Conservation (phyloP, 352 stramenopile genomes). For the Pythium phragmitis region DNA sequence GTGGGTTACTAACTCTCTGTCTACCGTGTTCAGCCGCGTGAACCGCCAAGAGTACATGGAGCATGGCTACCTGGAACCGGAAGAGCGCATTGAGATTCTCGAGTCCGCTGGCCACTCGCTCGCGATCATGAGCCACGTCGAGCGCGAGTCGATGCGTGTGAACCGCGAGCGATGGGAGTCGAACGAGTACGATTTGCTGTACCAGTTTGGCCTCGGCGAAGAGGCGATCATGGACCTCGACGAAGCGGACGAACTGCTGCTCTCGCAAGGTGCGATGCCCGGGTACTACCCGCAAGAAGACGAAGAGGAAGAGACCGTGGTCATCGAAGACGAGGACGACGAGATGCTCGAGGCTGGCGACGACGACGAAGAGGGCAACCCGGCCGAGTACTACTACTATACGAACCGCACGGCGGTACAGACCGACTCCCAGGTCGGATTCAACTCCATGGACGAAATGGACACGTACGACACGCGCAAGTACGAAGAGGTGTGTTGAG, state of each 20-base stretch:
- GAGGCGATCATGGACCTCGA: conserved; percentile 61
- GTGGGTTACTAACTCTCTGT: background rate
- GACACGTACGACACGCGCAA: conserved; percentile 65
- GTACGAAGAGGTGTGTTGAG: conserved; percentile 60
- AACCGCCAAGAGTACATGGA: conserved; percentile 83
- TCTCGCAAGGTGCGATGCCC: conserved; percentile 29
- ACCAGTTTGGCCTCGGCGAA: conserved; percentile 76
- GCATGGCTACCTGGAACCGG: conserved; percentile 71
- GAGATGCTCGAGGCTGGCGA: conserved; percentile 47
- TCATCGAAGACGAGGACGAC: conserved; percentile 34
- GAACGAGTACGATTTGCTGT: conserved; percentile 84
- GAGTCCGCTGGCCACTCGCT: conserved; percentile 64
- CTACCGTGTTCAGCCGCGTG: conserved; percentile 36
- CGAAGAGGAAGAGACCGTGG: conserved; percentile 5
- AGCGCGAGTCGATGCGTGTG: conserved; percentile 67
- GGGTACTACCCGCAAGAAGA: conserved; percentile 9
- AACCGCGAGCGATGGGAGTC: conserved; percentile 84
- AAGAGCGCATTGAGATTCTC: conserved; percentile 76
- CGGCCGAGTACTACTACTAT: conserved; percentile 52
- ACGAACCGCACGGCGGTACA: conserved; percentile 32
- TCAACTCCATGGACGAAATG: conserved; percentile 66
- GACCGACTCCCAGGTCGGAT: conserved; percentile 54
- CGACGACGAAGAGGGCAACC: conserved; percentile 34
- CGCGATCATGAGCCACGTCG: conserved; percentile 62
- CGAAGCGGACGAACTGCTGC: conserved; percentile 46